Percentiles rank a stretch among this genome's conserved stretches.
phyloP scores from a whole-genome alignment of 202 grass and related monocot species.

The Panicum virgatum region DNA sequence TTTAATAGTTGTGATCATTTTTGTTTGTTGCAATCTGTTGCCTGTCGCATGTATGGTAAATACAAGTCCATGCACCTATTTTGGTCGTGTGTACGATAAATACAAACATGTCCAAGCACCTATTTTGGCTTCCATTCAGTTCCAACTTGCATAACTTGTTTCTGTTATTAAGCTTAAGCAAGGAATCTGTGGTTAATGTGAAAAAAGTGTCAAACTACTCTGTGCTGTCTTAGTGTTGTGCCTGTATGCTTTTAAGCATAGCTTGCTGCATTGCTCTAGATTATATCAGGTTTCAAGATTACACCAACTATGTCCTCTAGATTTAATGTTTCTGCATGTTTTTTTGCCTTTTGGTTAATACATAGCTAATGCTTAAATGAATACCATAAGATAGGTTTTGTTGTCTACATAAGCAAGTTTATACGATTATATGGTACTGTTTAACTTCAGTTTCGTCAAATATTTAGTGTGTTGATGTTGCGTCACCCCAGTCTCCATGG shows the following conservation, averaged over 20 bases:
- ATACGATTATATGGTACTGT: neutral
- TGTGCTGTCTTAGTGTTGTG: neutral
- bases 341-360: slow-evolving; percentile 6
- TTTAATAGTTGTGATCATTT: slow-evolving; percentile 4
- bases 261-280: neutral
- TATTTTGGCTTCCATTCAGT: neutral
- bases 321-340: neutral
- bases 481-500: neutral
- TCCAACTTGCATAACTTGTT: neutral
- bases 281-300: neutral
- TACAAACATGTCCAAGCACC: neutral
- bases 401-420: neutral
- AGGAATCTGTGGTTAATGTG: slow-evolving; percentile 4
- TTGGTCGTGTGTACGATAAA: neutral
- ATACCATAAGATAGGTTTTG: neutral
- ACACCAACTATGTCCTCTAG: neutral
- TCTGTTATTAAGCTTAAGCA: slow-evolving; percentile 4
- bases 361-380: neutral
- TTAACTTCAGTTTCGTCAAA: neutral
- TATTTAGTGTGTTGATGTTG: neutral
- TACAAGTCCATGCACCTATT: neutral
- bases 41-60: neutral
- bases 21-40: slow-evolving; percentile 20
- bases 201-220: neutral
- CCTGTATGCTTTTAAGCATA: neutral